Percentiles rank a stretch among this genome's conserved stretches.
These are phyloP conservation scores for Thymus quinquecostatus DNA, from an alignment of 257 asterid species.

Conservation along the genomic window DNA sequence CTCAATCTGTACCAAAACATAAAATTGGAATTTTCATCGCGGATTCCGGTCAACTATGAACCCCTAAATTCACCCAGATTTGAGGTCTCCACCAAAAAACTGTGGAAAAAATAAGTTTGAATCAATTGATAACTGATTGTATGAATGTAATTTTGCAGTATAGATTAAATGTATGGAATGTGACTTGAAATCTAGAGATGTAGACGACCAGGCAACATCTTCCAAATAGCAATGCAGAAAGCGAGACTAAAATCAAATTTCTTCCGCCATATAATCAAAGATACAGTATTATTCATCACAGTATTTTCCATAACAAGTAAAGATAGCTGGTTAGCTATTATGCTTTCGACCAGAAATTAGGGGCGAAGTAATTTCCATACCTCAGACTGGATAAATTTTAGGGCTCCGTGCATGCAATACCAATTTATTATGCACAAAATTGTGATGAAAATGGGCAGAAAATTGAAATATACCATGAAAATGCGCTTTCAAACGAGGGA, in stretches of 20 bases:
- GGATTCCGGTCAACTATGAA: not conserved
- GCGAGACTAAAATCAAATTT: not conserved
- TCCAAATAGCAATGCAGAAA: not conserved
- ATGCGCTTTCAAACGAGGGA: not conserved
- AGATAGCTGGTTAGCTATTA: not conserved
- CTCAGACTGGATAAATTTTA: not conserved
- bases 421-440: not conserved
- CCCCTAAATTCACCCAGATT: not conserved
- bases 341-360: not conserved
- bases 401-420: not conserved
- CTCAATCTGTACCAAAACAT: not conserved
- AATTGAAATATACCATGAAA: conserved; percentile 2
- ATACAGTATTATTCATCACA: not conserved
- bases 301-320: not conserved
- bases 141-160: not conserved
- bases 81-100: conserved; percentile 12
- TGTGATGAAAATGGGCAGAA: not conserved
- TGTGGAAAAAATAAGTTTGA: not conserved
- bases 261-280: not conserved
- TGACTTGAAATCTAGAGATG: not conserved
- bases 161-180: not conserved
- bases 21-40: not conserved
- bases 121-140: not conserved
- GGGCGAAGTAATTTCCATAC: not conserved
- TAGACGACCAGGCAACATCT: not conserved